Evolutionary conservation across 306 rosid genomes (phyloP).

Genomic region (Trifolium repens): DNA sequence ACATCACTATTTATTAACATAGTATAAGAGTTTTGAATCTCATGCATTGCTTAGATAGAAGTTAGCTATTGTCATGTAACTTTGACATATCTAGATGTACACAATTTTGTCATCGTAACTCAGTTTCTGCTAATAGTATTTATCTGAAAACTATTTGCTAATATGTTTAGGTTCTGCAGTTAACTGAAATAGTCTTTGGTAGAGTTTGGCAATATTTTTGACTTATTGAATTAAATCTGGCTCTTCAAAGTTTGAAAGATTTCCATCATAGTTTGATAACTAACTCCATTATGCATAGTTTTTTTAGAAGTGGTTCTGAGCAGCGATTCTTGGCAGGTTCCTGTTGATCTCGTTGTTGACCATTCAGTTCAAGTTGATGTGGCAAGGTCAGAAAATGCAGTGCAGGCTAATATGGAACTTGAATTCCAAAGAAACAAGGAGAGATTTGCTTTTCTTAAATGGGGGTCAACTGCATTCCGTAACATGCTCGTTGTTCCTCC

Average conservation of each 20-base stretch:
- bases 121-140: neutral
- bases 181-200: conserved; percentile 25
- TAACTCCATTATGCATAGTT: conserved; percentile 24
- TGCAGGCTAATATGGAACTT: conserved; percentile 91
- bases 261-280: conserved; percentile 12
- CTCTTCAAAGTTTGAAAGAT: conserved; percentile 10
- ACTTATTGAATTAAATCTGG: neutral
- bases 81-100: conserved; percentile 12
- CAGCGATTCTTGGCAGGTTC: conserved; percentile 59
- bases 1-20: conserved; percentile 2
- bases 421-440: conserved; percentile 89
- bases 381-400: conserved; percentile 80
- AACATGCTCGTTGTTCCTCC: conserved; percentile 98
- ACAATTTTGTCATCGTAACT: conserved; percentile 6
- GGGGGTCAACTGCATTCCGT: conserved; percentile 91
- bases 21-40: neutral
- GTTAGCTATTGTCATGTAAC: conserved; percentile 1
- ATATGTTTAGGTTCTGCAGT: conserved; percentile 4
- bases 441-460: conserved; percentile 91
- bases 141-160: conserved; percentile 31
- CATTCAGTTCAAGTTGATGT: conserved; percentile 97
- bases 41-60: conserved; percentile 7
- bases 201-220: conserved; percentile 29
- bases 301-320: conserved; percentile 31
- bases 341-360: conserved; percentile 93